These are phyloP conservation scores for Daldinia concentrica DNA, from an alignment of 495 filamentous ascomycete species.

Conservation along the genomic window DNA sequence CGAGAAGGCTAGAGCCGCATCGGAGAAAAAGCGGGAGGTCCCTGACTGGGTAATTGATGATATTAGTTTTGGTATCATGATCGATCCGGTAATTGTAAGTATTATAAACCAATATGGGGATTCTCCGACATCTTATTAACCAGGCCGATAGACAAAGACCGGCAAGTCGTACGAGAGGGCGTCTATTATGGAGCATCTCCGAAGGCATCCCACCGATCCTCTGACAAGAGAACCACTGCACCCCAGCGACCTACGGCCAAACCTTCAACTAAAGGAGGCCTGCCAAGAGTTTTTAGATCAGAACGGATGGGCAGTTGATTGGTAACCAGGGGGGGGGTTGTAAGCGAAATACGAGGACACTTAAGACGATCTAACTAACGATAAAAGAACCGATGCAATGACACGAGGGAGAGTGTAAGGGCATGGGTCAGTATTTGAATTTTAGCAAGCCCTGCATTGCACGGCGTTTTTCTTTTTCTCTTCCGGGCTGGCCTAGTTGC, in stretches of 20 bases:
- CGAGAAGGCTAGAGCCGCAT: constrained; percentile 60
- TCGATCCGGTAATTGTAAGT: constrained; percentile 84
- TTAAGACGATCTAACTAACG: background rate
- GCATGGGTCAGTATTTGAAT: background rate
- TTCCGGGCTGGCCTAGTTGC: constrained; percentile 4
- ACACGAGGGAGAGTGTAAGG: background rate
- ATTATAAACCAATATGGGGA: background rate
- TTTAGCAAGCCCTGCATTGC: constrained; percentile 32
- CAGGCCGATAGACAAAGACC: constrained; percentile 70
- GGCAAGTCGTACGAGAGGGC: constrained; percentile 90
- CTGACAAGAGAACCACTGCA: constrained; percentile 79
- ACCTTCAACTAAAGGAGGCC: constrained; percentile 82
- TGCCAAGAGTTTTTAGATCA: constrained; percentile 84
- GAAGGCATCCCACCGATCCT: constrained; percentile 78
- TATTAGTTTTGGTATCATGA: constrained; percentile 91
- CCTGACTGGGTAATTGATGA: constrained; percentile 90
- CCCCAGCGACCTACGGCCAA: constrained; percentile 79
- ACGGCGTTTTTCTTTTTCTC: constrained; percentile 25
- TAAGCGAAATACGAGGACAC: background rate
- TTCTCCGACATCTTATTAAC: constrained; percentile 3
- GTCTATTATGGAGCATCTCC: constrained; percentile 87
- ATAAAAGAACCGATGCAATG: background rate
- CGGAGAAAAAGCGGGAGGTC: constrained; percentile 70
- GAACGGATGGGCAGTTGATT: constrained; percentile 96
- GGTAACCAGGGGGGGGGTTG: constrained; percentile 57